phyloP scores from a whole-genome alignment of 192 early-diverging fungal genomes.

The Funneliformis geosporum region DNA sequence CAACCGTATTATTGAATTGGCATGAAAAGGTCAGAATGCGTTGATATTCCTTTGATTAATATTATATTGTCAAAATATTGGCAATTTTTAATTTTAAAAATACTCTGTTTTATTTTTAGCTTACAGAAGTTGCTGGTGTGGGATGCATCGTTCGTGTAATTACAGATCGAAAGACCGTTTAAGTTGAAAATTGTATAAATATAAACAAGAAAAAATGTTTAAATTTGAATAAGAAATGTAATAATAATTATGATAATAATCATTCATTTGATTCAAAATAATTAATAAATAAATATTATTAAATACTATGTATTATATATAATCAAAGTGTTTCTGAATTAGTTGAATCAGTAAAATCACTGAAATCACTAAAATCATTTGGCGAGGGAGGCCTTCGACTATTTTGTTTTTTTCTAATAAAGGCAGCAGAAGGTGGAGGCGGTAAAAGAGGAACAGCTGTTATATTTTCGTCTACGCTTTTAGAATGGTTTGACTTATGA shows the following conservation, averaged over 20 bases:
- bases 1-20: constrained; percentile 84
- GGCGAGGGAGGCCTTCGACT: background rate
- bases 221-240: too few relatives aligned
- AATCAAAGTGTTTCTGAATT: background rate
- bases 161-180: constrained; percentile 80
- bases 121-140: constrained; percentile 83
- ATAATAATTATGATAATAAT: too few relatives aligned
- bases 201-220: too few relatives aligned
- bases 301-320: too few relatives aligned
- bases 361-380: constrained; percentile 25
- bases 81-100: background rate
- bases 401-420: constrained; percentile 1
- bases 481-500: background rate
- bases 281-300: too few relatives aligned
- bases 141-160: constrained; percentile 92
- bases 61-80: background rate
- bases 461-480: background rate
- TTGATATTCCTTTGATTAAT: background rate
- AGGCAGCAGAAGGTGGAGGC: constrained; percentile 25
- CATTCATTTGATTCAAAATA: too few relatives aligned
- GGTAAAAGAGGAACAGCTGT: constrained; percentile 23
- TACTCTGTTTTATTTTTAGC: constrained; percentile 44
- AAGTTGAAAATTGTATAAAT: background rate
- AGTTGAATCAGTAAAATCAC: constrained; percentile 14
- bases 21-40: constrained; percentile 81